A percentile compares a stretch with the other conserved stretches of the same genome.
Evolutionary conservation across 768 basidiomycete species (phyloP).

Genomic region (Mycena olivaceomarginata): DNA sequence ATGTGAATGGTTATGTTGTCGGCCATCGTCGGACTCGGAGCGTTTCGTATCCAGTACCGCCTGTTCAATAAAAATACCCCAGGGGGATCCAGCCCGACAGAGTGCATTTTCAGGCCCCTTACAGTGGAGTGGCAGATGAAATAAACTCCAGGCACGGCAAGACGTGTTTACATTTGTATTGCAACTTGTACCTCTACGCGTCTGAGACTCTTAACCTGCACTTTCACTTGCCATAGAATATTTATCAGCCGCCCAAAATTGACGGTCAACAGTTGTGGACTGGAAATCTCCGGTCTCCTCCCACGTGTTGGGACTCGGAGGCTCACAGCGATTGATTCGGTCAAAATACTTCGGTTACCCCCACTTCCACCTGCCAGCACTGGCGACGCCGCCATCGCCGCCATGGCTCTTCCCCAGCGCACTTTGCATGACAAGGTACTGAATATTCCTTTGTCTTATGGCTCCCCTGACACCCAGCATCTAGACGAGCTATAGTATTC

Average conservation of each 20-base stretch:
- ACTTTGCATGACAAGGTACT: slow-evolving; percentile 44
- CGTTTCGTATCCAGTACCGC: too few relatives aligned
- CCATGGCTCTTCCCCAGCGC: slow-evolving; percentile 38
- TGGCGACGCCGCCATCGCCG: neutral
- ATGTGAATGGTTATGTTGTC: too few relatives aligned
- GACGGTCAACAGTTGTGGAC: neutral
- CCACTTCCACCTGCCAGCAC: slow-evolving; percentile 17
- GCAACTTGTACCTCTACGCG: too few relatives aligned
- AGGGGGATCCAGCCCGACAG: too few relatives aligned
- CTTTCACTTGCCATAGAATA: slow-evolving; percentile 3
- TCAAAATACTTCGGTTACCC: slow-evolving; percentile 28
- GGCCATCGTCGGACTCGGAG: too few relatives aligned
- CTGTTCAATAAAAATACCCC: too few relatives aligned
- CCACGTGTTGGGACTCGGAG: neutral
- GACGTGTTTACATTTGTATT: too few relatives aligned
- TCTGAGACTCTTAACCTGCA: neutral
- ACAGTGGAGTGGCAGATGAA: too few relatives aligned
- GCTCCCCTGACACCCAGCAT: neutral
- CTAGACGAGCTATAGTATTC: slow-evolving; percentile 51
- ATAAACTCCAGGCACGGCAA: too few relatives aligned
- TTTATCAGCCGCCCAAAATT: neutral
- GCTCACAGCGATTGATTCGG: slow-evolving; percentile 22
- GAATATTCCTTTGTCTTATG: neutral
- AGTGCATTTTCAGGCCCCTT: too few relatives aligned
- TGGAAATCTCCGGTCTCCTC: slow-evolving; percentile 26